Conservation (phyloP, 768 basidiomycete species). For the Punctularia strigosozonata region DNA sequence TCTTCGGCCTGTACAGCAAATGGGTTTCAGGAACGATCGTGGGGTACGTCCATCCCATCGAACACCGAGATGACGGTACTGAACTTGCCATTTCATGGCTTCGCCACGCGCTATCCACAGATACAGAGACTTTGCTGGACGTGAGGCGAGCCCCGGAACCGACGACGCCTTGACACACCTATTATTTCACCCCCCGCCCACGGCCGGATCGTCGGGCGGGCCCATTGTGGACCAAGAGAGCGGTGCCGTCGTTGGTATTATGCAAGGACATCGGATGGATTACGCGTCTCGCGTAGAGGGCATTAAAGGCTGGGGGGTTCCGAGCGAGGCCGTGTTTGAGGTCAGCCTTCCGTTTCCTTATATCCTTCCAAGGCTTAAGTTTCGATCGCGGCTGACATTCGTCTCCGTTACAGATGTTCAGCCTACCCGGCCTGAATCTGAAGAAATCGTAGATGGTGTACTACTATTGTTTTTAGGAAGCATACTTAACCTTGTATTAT, state of each 20-base stretch:
- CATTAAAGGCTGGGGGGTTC: slow-evolving; percentile 47
- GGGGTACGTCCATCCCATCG: slow-evolving; percentile 52
- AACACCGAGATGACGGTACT: too few relatives aligned
- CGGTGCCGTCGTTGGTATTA: slow-evolving; percentile 54
- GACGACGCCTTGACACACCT: slow-evolving; percentile 52
- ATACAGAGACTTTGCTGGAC: too few relatives aligned
- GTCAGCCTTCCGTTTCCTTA: slow-evolving; percentile 19
- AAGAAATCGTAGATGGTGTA: slow-evolving; percentile 1
- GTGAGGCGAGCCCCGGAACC: slow-evolving; percentile 64
- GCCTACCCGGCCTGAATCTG: slow-evolving; percentile 31
- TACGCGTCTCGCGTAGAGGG: slow-evolving; percentile 44
- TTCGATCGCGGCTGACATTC: background rate
- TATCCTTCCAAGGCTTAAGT: slow-evolving; percentile 1
- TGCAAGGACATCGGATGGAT: slow-evolving; percentile 49
- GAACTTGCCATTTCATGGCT: background rate
- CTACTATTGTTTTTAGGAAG: background rate
- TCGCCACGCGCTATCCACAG: background rate
- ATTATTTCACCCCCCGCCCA: slow-evolving; percentile 40
- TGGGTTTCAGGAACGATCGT: slow-evolving; percentile 40
- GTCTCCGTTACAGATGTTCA: slow-evolving; percentile 33
- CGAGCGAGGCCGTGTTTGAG: slow-evolving; percentile 54
- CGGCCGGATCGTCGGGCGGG: slow-evolving; percentile 58
- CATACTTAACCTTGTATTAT: too few relatives aligned
- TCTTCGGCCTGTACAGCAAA: slow-evolving; percentile 40
- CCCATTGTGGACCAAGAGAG: slow-evolving; percentile 51